These are phyloP conservation scores for Quercus alba DNA, from an alignment of 306 rosid genomes.

Conservation along the genomic window DNA sequence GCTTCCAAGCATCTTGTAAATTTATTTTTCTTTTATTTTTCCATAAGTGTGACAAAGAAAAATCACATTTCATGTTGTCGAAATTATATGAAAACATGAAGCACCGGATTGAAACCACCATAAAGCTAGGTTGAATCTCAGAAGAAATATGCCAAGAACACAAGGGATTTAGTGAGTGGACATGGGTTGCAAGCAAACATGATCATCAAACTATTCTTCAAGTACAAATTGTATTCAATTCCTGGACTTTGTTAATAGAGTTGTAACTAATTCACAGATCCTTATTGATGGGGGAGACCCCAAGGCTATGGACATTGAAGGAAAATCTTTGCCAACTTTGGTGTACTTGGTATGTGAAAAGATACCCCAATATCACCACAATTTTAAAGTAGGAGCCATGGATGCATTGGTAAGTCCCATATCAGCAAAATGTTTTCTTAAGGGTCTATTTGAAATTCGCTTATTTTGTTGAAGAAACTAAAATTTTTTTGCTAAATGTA, in stretches of 20 bases:
- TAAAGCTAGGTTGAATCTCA: neutral
- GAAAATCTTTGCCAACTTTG: neutral
- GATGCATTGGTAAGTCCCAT: neutral
- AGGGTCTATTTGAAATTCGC: rapidly evolving
- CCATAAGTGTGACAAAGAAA: too few species aligned
- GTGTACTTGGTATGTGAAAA: neutral
- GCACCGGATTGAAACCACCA: neutral
- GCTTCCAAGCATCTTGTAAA: too few species aligned
- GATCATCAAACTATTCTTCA: neutral
- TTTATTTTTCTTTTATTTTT: too few species aligned
- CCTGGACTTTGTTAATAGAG: neutral
- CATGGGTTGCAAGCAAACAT: neutral
- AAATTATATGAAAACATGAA: neutral
- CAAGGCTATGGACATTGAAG: neutral
- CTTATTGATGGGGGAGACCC: neutral
- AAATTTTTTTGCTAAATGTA: too few species aligned
- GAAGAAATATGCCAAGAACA: neutral
- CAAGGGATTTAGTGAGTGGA: neutral
- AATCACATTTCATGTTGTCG: neutral
- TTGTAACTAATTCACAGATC: neutral
- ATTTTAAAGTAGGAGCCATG: neutral
- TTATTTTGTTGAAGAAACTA: too few species aligned
- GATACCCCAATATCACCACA: neutral
- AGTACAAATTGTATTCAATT: neutral
- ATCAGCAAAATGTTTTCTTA: too few species aligned